phyloP scores from a whole-genome alignment of 345 rosid species.

The Eutrema heterophyllum region DNA sequence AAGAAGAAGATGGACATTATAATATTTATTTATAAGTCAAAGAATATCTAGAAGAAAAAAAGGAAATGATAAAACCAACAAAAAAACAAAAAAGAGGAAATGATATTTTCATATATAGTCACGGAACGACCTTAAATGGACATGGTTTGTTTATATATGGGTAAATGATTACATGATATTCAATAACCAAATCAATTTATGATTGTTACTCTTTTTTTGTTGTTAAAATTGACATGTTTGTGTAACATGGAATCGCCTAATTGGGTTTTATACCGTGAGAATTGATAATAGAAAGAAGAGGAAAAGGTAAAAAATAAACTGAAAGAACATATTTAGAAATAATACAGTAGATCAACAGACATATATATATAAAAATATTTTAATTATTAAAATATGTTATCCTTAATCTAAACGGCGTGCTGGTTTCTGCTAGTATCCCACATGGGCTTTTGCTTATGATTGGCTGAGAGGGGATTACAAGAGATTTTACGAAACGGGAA shows the following conservation, averaged over 20 bases:
- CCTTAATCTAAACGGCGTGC: constrained; percentile 11
- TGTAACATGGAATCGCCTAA: background rate
- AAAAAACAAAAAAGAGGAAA: background rate
- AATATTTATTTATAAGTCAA: constrained; percentile 2
- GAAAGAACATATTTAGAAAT: background rate
- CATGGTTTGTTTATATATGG: background rate
- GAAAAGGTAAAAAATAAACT: background rate
- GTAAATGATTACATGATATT: background rate
- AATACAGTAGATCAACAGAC: background rate
- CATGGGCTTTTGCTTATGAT: constrained; percentile 55
- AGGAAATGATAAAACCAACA: background rate
- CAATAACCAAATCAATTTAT: background rate
- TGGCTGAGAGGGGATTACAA: constrained; percentile 68
- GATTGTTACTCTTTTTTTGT: background rate
- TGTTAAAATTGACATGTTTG: background rate
- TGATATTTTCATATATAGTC: background rate
- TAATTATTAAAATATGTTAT: constrained; percentile 8
- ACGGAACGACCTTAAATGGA: constrained; percentile 10
- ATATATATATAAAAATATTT: background rate
- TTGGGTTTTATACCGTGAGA: background rate
- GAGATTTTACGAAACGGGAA: constrained; percentile 36
- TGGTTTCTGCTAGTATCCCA: constrained; percentile 34
- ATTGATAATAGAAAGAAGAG: background rate
- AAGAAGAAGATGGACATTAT: background rate
- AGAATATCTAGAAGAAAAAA: background rate